These are phyloP conservation scores for Cercophora sp. DNA, from an alignment of 495 filamentous ascomycete genomes.

Conservation along the genomic window DNA sequence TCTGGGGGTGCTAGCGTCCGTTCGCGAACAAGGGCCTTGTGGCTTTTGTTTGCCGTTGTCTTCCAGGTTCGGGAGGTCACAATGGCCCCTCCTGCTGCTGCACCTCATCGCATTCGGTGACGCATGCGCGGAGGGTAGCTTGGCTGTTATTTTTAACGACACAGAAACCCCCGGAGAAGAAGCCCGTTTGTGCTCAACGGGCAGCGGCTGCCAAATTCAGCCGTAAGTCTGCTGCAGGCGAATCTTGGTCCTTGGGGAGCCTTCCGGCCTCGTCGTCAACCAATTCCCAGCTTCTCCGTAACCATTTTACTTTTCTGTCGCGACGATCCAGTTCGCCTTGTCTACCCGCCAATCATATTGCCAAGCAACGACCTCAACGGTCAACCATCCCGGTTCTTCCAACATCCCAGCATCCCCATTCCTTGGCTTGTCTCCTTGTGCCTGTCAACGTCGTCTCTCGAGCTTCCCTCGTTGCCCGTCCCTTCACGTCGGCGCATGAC, in stretches of 20 bases:
- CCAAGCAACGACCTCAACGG: no score
- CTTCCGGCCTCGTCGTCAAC: not conserved
- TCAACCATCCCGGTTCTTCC: no score
- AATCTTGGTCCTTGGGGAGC: not conserved
- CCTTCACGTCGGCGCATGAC: slow-evolving; percentile 28
- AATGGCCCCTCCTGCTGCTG: not conserved
- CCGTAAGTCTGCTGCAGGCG: not conserved
- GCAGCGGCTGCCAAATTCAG: not conserved
- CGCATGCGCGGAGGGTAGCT: not conserved
- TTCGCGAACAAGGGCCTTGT: not conserved
- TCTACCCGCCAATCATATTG: no score
- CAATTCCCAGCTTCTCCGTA: not conserved
- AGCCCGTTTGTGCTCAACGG: no score
- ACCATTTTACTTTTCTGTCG: no score
- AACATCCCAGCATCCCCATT: no score
- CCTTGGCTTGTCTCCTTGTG: no score
- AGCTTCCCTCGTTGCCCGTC: not conserved
- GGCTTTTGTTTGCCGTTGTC: no score
- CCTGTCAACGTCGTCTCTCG: no score
- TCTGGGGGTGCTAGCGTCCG: not conserved
- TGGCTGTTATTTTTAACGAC: not conserved
- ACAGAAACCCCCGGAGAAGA: not conserved
- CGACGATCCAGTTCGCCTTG: no score
- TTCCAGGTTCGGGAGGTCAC: not conserved
- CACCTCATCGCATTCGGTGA: not conserved